These are phyloP conservation scores for Trametopsis cervina DNA, from an alignment of 768 basidiomycete species.

Conservation along the genomic window DNA sequence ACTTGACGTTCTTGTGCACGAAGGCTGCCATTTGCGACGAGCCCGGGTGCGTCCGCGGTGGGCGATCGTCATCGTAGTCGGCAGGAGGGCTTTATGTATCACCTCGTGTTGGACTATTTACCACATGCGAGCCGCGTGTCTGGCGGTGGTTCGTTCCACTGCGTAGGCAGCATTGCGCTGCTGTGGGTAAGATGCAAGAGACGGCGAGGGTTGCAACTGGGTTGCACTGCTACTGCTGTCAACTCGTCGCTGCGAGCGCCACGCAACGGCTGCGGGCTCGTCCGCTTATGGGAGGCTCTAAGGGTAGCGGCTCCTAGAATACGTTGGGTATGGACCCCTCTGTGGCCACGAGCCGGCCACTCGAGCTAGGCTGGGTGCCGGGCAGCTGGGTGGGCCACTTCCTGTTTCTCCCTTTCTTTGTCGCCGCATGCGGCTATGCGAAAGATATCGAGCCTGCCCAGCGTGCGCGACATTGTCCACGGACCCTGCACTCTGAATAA, in stretches of 20 bases:
- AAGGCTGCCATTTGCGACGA: background rate
- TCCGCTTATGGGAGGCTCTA: background rate
- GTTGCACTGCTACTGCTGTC: no score
- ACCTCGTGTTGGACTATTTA: background rate
- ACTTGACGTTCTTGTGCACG: no score
- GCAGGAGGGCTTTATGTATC: no score
- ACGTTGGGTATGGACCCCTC: no score
- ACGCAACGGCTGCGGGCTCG: background rate
- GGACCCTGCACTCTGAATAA: background rate
- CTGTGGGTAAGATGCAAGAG: background rate
- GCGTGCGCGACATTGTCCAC: background rate
- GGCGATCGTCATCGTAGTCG: background rate
- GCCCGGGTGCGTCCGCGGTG: no score
- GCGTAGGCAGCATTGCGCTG: no score
- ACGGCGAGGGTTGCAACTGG: background rate
- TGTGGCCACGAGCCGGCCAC: no score
- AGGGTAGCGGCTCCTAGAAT: background rate
- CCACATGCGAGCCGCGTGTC: background rate
- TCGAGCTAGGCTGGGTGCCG: no score
- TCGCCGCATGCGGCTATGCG: slow-evolving; percentile 3
- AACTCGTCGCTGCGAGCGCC: no score
- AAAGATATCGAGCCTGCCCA: background rate
- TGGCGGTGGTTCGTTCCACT: background rate
- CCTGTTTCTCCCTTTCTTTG: background rate
- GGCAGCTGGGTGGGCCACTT: background rate